Base-by-base conservation (phyloP, 2,329 filamentous ascomycete species). In the Apiospora malaysiana region DNA sequence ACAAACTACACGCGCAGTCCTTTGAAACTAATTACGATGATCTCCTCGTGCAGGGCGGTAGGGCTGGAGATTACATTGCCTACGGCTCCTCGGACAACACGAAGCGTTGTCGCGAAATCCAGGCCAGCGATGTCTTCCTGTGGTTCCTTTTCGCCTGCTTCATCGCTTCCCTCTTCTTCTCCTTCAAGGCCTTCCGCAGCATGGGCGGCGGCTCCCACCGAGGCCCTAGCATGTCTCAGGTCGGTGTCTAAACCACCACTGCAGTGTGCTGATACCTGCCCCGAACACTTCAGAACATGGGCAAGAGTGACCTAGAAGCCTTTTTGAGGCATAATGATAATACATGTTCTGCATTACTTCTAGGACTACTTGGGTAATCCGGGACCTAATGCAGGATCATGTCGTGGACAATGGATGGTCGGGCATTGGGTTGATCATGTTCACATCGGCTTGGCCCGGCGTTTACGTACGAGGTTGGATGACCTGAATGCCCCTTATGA, bases 101-200 rank as follows among this genome's bases (percentile, higher is more conserved):
- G 79, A 90, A 91, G 83, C 88, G 92, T 74, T 95, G 93, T 83
- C 90, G 89, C 73, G 90, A 94, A 82, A 88, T 93, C 21, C 93
- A 95, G 83, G 93, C 93, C 47, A 88, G 88, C 73, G 89, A 88
- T 45, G 92, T 89, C 47, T 95, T 95, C 83, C 86, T 94, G 82
- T 95, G 92, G 92, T 94, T 95, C 83, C 87, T 93, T 67, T 93
- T 91, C 79, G 86, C 83, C 49, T 85, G 87, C 37, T 92, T 91
- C 77, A 82, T 84, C 40, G 89, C 84, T 4, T 86, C 86, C 51
- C 79, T 90, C 63, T 83, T 89, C 77, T 85, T 93, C 73, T 82
- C 86, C 70, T 79, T 90, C 76, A 82, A 83, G 72, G 85, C 86
- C 71, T 84, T 86, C 75, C 85, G 87, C 65, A 85, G 89, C 51